Evolutionary conservation across 2,329 filamentous ascomycete species (phyloP), one percentile per base, ranked within the genome.

Genomic region (Fusarium sp.): DNA sequence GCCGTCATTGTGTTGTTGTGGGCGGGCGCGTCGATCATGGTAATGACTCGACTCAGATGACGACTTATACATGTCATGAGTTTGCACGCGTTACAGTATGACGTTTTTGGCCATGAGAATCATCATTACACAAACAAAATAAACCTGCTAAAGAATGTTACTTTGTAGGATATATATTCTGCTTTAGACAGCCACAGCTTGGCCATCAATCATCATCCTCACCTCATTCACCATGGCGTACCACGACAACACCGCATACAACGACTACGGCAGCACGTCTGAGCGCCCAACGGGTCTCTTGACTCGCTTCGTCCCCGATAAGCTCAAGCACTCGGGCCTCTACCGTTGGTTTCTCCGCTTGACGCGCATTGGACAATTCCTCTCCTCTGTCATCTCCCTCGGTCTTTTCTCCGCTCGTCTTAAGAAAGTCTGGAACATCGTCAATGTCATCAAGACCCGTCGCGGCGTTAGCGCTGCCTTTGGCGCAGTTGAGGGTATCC

Each of bases 341-440:
- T 71, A 71, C 29, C 67, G 63, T n/a, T 70, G 67, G 68, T 49
- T 67, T 16, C 67, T 71, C 10, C 68, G 68, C 7, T 54, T 71
- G 1, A 68, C 63, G 7, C 68, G 57, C 6, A 20, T 71, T 14
- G 11, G 49, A 1, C 68, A 71, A 55, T 71, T 71, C 42, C 51
- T 71, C 7, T 71, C 68, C 0, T 59, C 68, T 6, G 4, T 45
- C 14, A 63, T 71, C 4, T 71, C 68, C 2, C 67, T 71, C 5
- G 67, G 59, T 4, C 58, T 71, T 18, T 71, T 71, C 24, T 70
- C 68, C 6, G 47, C 64, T 5, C 64, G 65, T 3, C 16, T 68
- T 4, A 45, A 46, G 25, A 68, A 68, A 6, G 58, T 68, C 12
- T 55, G 63, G 16, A 56, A 52, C 1, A 49, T 68, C 1, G 64